These are phyloP conservation scores for Solanum infundibuliforme DNA, from an alignment of 257 asterid species.

Conservation along the genomic window DNA sequence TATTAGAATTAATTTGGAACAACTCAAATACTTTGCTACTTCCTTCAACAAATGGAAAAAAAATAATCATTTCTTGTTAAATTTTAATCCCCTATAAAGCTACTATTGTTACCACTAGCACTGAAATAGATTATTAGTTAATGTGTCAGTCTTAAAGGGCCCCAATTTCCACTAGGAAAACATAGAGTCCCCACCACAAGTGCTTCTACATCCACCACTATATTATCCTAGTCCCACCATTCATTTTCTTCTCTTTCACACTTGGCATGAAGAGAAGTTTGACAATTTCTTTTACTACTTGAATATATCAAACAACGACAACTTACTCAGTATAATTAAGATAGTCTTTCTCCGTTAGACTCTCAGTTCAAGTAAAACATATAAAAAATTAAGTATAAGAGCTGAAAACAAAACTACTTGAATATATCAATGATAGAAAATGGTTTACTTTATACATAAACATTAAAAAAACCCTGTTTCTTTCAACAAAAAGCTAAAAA, in stretches of 20 bases:
- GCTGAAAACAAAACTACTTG: neutral
- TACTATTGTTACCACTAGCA: neutral
- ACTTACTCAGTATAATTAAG: neutral
- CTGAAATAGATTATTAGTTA: constrained; percentile 15
- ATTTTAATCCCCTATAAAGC: neutral
- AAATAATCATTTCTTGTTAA: neutral
- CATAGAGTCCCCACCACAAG: constrained; percentile 38
- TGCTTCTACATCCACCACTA: constrained; percentile 46
- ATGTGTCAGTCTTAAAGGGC: constrained; percentile 15
- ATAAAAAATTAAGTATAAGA: neutral
- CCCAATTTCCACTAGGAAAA: constrained; percentile 52
- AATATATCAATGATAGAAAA: constrained; percentile 10
- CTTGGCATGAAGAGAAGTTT: constrained; percentile 33
- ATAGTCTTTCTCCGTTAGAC: accelerated
- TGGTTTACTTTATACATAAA: constrained; percentile 24
- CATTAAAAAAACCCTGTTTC: constrained; percentile 7
- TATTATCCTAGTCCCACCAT: constrained; percentile 33
- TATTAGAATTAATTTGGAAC: neutral
- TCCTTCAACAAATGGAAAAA: neutral
- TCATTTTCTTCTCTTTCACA: constrained; percentile 2
- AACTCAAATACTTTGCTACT: neutral
- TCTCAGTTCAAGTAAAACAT: neutral
- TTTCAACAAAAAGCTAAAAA: constrained; percentile 21
- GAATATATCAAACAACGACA: constrained; percentile 14
- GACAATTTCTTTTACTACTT: constrained; percentile 33